Evolutionary conservation across 257 asterid species (phyloP).

Genomic region (Nicotiana knightiana): DNA sequence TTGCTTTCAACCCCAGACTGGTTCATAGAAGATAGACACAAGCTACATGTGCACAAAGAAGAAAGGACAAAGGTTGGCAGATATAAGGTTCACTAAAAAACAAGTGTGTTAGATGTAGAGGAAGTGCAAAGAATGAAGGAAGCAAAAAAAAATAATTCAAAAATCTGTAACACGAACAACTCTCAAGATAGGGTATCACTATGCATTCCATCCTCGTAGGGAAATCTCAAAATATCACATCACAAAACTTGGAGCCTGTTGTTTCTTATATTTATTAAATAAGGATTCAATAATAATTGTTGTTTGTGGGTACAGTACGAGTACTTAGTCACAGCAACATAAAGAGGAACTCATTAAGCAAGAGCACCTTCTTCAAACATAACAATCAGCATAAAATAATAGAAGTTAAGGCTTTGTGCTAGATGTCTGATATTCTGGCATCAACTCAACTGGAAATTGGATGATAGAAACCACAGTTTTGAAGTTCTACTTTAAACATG

Average conservation of each 20-base stretch:
- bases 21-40: neutral
- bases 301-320: neutral
- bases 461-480: no score
- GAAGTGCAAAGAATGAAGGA: neutral
- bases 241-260: neutral
- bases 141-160: neutral
- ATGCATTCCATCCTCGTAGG: neutral
- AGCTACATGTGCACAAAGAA: neutral
- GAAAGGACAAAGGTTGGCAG: neutral
- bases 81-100: neutral
- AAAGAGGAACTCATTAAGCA: neutral
- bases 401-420: no score
- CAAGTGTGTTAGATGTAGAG: neutral
- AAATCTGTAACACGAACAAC: neutral
- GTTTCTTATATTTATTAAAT: neutral
- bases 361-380: neutral
- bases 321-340: neutral
- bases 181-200: neutral
- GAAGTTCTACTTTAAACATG: neutral
- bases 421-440: no score
- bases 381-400: neutral
- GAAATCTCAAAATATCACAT: neutral
- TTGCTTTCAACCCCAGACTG: conserved; percentile 2
- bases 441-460: no score
- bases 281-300: neutral